A percentile compares a stretch with the other conserved stretches of the same genome.
These are phyloP conservation scores for Neurospora sp. DNA, from an alignment of 495 filamentous ascomycete genomes.

Conservation along the genomic window DNA sequence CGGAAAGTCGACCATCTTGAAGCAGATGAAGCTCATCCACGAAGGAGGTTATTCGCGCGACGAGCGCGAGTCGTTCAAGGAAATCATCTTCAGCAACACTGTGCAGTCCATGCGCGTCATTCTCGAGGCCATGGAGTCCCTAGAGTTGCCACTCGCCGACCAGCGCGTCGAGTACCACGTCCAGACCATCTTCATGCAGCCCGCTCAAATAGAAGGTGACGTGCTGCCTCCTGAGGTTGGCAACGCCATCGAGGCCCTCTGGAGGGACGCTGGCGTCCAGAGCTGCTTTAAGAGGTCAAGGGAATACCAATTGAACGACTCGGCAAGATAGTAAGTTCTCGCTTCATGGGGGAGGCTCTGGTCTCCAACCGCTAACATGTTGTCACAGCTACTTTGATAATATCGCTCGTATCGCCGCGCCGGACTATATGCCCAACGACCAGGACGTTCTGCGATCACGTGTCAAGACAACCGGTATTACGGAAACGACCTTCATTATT, in stretches of 20 bases:
- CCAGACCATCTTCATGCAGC: slow-evolving; percentile 93
- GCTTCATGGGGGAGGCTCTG: neutral
- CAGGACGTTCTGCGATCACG: slow-evolving; percentile 95
- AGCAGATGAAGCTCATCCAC: slow-evolving; percentile 96
- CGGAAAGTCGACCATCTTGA: slow-evolving; percentile 97
- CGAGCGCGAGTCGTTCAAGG: slow-evolving; percentile 78
- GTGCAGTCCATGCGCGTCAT: slow-evolving; percentile 96
- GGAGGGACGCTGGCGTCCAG: slow-evolving; percentile 92
- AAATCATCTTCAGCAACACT: slow-evolving; percentile 98
- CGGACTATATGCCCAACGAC: slow-evolving; percentile 93
- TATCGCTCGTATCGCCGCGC: slow-evolving; percentile 80
- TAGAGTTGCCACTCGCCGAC: slow-evolving; percentile 83
- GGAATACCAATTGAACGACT: slow-evolving; percentile 98
- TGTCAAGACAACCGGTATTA: slow-evolving; percentile 99
- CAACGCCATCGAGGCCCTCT: slow-evolving; percentile 82
- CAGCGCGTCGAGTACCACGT: slow-evolving; percentile 84
- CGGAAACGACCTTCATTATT: slow-evolving; percentile 96
- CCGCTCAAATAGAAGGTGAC: slow-evolving; percentile 90
- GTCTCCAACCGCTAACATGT: slow-evolving; percentile 22
- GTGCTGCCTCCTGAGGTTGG: slow-evolving; percentile 90
- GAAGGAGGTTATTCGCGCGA: slow-evolving; percentile 71
- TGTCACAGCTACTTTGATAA: slow-evolving; percentile 84
- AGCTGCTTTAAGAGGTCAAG: slow-evolving; percentile 88
- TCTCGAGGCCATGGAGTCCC: slow-evolving; percentile 89
- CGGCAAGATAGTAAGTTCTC: slow-evolving; percentile 82